Conservation (phyloP, 371 early-diverging fungal genomes). For the Mortierella sp. region DNA sequence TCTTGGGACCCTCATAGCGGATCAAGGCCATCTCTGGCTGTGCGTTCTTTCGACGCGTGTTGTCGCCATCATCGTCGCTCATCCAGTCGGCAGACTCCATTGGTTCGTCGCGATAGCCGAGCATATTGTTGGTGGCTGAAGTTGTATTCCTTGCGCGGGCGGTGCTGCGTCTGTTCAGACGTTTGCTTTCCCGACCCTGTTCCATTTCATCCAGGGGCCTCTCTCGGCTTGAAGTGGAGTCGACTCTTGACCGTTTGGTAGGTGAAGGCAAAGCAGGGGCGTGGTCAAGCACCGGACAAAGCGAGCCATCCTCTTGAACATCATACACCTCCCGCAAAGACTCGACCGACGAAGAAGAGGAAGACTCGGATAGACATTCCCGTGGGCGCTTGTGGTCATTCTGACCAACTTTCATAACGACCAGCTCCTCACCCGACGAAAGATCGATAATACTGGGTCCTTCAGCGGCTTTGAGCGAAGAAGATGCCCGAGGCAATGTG, state of each 20-base stretch:
- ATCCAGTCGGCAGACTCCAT: constrained; percentile 2
- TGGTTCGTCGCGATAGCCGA: constrained; percentile 13
- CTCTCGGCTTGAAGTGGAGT: neutral
- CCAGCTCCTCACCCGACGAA: constrained; percentile 48
- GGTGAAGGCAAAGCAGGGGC: constrained; percentile 45
- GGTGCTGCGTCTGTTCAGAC: neutral
- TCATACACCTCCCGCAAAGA: constrained; percentile 50
- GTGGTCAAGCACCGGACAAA: constrained; percentile 43
- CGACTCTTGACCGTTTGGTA: constrained; percentile 21
- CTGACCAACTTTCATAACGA: constrained; percentile 38
- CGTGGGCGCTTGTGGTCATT: constrained; percentile 54
- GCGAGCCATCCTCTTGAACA: constrained; percentile 46
- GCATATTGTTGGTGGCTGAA: neutral
- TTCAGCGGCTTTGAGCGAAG: neutral
- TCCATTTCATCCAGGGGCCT: neutral
- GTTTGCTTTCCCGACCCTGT: neutral
- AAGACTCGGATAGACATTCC: constrained; percentile 14
- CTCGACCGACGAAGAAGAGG: constrained; percentile 17
- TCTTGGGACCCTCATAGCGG: constrained; percentile 49
- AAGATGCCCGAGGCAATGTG: neutral
- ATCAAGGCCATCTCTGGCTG: constrained; percentile 28
- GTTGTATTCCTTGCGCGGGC: neutral
- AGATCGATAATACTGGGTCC: constrained; percentile 46
- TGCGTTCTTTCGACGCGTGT: neutral
- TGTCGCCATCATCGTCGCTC: constrained; percentile 15